These are phyloP conservation scores for Leccinum broughii DNA, from an alignment of 768 basidiomycete species.

Conservation along the genomic window DNA sequence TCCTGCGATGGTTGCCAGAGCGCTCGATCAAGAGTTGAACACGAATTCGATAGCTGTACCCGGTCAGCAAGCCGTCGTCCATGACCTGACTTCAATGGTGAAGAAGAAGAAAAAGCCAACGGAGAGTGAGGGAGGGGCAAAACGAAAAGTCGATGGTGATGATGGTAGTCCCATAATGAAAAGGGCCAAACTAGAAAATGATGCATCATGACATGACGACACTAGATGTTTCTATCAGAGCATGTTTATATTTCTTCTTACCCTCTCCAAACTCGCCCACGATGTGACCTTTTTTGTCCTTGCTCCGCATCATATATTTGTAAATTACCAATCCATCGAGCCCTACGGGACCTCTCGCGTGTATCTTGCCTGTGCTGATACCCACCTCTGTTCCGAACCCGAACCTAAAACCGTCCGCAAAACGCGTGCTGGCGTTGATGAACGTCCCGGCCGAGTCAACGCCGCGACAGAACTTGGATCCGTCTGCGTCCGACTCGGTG, in stretches of 20 bases:
- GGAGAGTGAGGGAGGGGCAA: constrained; percentile 42
- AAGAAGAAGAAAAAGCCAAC: constrained; percentile 74
- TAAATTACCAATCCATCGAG: constrained; percentile 93
- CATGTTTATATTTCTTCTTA: constrained; percentile 75
- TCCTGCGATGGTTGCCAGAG: constrained; percentile 69
- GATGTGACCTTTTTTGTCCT: constrained; percentile 71
- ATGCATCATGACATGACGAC: constrained; percentile 14
- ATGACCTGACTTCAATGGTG: constrained; percentile 83
- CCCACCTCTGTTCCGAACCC: constrained; percentile 99
- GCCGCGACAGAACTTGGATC: constrained; percentile 76
- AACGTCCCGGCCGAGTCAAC: constrained; percentile 93
- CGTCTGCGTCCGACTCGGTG: constrained; percentile 70
- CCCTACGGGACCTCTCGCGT: constrained; percentile 95
- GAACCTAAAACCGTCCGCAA: constrained; percentile 95
- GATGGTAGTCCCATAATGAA: constrained; percentile 51
- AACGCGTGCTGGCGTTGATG: constrained; percentile 93
- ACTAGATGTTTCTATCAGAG: constrained; percentile 22
- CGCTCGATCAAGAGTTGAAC: constrained; percentile 71
- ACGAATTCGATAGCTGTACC: constrained; percentile 36
- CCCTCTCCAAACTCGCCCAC: constrained; percentile 81
- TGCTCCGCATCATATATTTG: constrained; percentile 91
- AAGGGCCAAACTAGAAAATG: constrained; percentile 59
- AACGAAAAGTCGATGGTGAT: constrained; percentile 73
- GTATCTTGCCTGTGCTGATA: constrained; percentile 94
- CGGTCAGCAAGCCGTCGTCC: constrained; percentile 49